A percentile compares a stretch with the other conserved stretches of the same genome.
Conservation (phyloP, 2,329 filamentous ascomycete species). For the Penicillium sp. region DNA sequence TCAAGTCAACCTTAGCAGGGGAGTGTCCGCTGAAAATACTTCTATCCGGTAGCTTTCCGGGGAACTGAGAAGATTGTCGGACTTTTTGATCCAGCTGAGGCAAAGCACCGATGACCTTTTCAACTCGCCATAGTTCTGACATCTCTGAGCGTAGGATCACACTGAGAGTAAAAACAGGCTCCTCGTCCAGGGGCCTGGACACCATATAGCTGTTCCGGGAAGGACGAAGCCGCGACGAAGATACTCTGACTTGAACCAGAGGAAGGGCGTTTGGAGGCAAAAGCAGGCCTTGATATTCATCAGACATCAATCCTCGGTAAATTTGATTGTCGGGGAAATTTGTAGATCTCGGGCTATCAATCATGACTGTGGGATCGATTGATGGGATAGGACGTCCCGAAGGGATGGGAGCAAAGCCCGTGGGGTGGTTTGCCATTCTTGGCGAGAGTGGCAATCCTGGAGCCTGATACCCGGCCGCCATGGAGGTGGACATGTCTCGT, state of each 20-base stretch:
- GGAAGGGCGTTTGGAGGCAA: constrained; percentile 85
- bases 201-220: constrained; percentile 82
- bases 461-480: constrained; percentile 58
- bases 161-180: constrained; percentile 89
- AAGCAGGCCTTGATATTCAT: constrained; percentile 82
- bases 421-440: constrained; percentile 69
- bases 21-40: constrained; percentile 88
- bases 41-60: constrained; percentile 76
- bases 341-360: constrained; percentile 35
- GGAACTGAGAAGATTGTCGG: constrained; percentile 70
- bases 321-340: constrained; percentile 50
- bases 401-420: constrained; percentile 65
- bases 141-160: constrained; percentile 68
- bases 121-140: constrained; percentile 82
- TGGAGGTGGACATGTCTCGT: constrained; percentile 47
- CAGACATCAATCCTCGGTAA: constrained; percentile 75
- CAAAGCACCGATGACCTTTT: constrained; percentile 84
- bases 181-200: constrained; percentile 78
- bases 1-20: constrained; percentile 86
- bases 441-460: constrained; percentile 64
- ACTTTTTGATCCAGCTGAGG: constrained; percentile 79
- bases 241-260: constrained; percentile 80
- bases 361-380: constrained; percentile 39
- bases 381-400: constrained; percentile 31
- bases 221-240: constrained; percentile 91